Evolutionary conservation across 305 asterid genomes (phyloP).

Genomic region (Fraxinus sp.): DNA sequence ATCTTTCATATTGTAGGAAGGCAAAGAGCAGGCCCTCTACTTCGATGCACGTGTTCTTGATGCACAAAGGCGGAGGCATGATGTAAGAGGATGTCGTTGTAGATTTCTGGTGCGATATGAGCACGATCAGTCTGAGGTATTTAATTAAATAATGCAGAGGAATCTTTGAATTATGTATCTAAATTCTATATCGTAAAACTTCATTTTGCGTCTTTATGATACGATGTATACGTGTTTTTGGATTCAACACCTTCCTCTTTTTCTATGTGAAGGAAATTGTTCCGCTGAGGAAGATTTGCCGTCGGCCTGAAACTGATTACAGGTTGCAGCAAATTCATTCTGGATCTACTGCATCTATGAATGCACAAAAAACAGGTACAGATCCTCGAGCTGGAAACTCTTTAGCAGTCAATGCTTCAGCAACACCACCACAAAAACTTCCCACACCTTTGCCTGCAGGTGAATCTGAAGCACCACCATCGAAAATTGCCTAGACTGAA

Average conservation of each 20-base stretch:
- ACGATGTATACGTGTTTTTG: background rate
- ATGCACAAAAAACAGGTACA: constrained; percentile 41
- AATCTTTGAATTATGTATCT: background rate
- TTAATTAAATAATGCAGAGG: background rate
- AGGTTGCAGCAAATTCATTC: constrained; percentile 78
- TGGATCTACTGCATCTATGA: constrained; percentile 28
- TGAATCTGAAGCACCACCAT: constrained; percentile 8
- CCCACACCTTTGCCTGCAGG: constrained; percentile 20
- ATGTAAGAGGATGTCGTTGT: constrained; percentile 92
- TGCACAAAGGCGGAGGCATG: constrained; percentile 95
- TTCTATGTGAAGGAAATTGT: constrained; percentile 67
- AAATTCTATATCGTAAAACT: background rate
- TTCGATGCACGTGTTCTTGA: constrained; percentile 93
- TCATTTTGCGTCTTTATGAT: background rate
- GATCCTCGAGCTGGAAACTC: constrained; percentile 33
- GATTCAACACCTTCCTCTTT: background rate
- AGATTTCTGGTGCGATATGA: constrained; percentile 91
- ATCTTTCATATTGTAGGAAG: constrained; percentile 61
- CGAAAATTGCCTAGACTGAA: background rate
- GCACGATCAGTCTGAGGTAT: constrained; percentile 93
- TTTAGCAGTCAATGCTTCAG: constrained; percentile 29
- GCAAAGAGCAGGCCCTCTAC: constrained; percentile 94
- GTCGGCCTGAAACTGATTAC: constrained; percentile 90
- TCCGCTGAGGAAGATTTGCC: constrained; percentile 82
- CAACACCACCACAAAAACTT: constrained; percentile 38